Evolutionary conservation across 345 rosid species (phyloP), one percentile per base, ranked within the genome.

Genomic region (Linum lewisii): DNA sequence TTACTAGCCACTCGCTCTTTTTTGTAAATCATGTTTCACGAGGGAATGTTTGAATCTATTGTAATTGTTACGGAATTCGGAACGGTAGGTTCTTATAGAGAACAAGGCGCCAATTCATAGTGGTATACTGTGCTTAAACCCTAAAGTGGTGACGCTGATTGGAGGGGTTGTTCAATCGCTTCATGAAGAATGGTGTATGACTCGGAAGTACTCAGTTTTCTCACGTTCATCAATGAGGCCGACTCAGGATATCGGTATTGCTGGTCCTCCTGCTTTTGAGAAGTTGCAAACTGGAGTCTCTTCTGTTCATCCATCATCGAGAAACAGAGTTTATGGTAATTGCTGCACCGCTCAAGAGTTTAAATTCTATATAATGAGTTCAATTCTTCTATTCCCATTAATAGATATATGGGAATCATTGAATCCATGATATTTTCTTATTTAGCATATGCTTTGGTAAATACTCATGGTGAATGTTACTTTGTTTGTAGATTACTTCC

Each of bases 111-210:
- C 77, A 14, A 15, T 88, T 60, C 85, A 70, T 61, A 70, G 71
- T 14, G 86, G 96, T 63, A 73, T 92, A 63, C 49, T 81, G 51
- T 92, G 96, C 73, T 75, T 92, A 79, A 83, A 73, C 60, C 76
- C 84, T n/a, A 75, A 71, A 49, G 82, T 72, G 47, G 67, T 88
- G 70, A 77, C 82, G 9, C 57, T 88, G 51, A 57, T 92, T 63
- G 98, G 98, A 14, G 96, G 98, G 58, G 68, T 77, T 72, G 98
- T 88, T 53, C 83, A 76, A 63, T 75, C 95, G 34, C 89, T 92
- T 51, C 59, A 77, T 67, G 93, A 88, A 57, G 98, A 92, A 76
- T 92, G 96, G 98, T 71, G 78, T 75, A 83, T 92, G 95, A 88
- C 78, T 77, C 77, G 47, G 72, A 92, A 86, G 24, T 92, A 84